A percentile compares a stretch with the other conserved stretches of the same genome.
Conservation (phyloP, 192 early-diverging fungal species). For the Linnemannia elongata region DNA sequence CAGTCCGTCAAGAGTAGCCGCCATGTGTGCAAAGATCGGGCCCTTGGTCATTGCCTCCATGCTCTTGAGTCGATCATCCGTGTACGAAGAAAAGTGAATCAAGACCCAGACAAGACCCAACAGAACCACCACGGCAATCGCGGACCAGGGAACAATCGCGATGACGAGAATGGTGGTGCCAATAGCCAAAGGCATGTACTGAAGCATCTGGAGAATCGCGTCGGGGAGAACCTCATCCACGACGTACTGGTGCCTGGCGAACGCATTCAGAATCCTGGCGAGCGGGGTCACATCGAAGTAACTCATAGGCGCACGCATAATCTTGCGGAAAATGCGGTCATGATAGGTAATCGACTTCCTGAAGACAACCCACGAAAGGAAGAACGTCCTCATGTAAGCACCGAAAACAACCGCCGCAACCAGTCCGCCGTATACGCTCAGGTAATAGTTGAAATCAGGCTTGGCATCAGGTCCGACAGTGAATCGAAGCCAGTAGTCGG, state of each 20-base stretch:
- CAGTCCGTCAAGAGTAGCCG: slow-evolving; percentile 78
- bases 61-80: slow-evolving; percentile 68
- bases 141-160: slow-evolving; percentile 75
- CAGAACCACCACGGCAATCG: slow-evolving; percentile 62
- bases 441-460: slow-evolving; percentile 56
- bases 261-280: slow-evolving; percentile 77
- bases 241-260: slow-evolving; percentile 59
- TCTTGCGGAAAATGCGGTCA: slow-evolving; percentile 67
- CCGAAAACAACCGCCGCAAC: slow-evolving; percentile 66
- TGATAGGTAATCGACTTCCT: slow-evolving; percentile 71
- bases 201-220: slow-evolving; percentile 55
- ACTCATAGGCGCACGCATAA: slow-evolving; percentile 76
- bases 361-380: slow-evolving; percentile 64
- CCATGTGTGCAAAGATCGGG: slow-evolving; percentile 80
- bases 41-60: slow-evolving; percentile 78
- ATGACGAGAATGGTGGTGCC: slow-evolving; percentile 72
- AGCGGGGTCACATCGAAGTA: slow-evolving; percentile 81
- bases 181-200: slow-evolving; percentile 51
- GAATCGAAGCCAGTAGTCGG: slow-evolving; percentile 64
- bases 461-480: slow-evolving; percentile 38
- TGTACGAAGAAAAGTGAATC: slow-evolving; percentile 52
- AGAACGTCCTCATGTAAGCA: slow-evolving; percentile 64
- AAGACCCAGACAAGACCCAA: slow-evolving; percentile 58
- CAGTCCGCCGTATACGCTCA: slow-evolving; percentile 71
- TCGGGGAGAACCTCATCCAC: slow-evolving; percentile 59